Base-by-base conservation (phyloP, 345 rosid genomes). In the Streptanthus diversifolius region DNA sequence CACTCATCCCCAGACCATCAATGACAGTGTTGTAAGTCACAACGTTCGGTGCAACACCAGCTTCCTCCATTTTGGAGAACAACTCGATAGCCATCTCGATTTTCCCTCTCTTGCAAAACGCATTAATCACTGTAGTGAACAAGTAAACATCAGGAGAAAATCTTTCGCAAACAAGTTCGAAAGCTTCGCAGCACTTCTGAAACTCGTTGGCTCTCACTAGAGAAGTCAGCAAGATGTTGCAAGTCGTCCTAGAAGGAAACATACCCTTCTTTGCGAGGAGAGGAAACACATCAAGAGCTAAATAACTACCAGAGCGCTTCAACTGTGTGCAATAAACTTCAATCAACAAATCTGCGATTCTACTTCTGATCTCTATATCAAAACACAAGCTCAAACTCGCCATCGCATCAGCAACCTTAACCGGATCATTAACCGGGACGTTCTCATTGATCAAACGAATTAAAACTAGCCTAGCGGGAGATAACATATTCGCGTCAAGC, bases 21-120 rank as follows among this genome's bases (percentile, higher is more conserved):
- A 91, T 87, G n/a, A 91, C 70, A 78, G 73, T 79, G 52, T 91
- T 91, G 40, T 81, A 91, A 3, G 96, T 83, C 63, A 85, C 89
- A 44, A 82, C 88, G 57, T 87, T 89, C 0, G 96, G 93, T 69
- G 80, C 40, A 32, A 81, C 57, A 56, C 91, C 85, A 66, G 67
- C 40, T 56, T 82, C 74, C 57, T 83, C 85, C 96, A 91, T 89
- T 54, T 73, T 77, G 0, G 75, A 49, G 60, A 89, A 87, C 71
- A 91, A 71, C 8, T 17, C 56, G 43, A 85, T 8, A 0, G 91
- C 91, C 66, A 83, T 82, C 32, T 77, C 88, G 13, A 85, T 73
- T 72, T 81, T 84, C 36, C 84, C 86, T 75, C 84, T 81, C 76
- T 85, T 87, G 55, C 85, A 89, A 47, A 84, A 84, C 27, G 89